Percentiles rank a stretch among this genome's conserved stretches.
phyloP scores from a whole-genome alignment of 2,329 filamentous ascomycete genomes.

The Botrytis porri region DNA sequence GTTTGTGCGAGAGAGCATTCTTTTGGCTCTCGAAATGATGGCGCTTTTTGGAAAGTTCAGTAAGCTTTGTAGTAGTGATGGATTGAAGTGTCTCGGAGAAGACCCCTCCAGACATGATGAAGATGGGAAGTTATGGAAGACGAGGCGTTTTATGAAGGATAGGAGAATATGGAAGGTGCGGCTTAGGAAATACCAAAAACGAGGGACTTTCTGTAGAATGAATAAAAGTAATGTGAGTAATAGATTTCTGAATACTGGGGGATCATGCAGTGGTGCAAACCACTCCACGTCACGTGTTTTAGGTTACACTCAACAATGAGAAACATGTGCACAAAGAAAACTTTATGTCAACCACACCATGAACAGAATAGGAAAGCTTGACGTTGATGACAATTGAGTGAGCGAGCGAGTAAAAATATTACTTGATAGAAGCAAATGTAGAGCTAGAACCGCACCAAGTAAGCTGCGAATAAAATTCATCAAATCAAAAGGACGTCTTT shows the following conservation, averaged over 20 bases:
- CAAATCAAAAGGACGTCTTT: background rate
- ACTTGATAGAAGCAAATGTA: background rate
- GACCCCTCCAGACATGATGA: constrained; percentile 38
- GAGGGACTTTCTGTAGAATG: background rate
- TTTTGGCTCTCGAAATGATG: constrained; percentile 49
- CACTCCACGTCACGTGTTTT: background rate
- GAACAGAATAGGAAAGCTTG: background rate
- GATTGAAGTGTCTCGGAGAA: constrained; percentile 53
- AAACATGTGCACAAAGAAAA: background rate
- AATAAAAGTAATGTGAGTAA: background rate
- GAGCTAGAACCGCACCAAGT: background rate
- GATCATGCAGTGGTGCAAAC: background rate
- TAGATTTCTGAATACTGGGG: too few relatives aligned
- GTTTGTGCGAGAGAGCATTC: constrained; percentile 39
- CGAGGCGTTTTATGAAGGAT: background rate
- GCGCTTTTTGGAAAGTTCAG: constrained; percentile 53
- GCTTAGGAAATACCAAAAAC: background rate
- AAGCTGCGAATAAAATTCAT: too few relatives aligned
- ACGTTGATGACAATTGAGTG: background rate
- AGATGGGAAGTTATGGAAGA: background rate
- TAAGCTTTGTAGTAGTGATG: constrained; percentile 55
- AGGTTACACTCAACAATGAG: background rate
- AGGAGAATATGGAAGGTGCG: background rate
- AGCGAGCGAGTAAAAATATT: background rate
- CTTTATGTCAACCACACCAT: background rate